Base-by-base conservation (phyloP, 1,139 yeast species). In the Geotrichum bryndzae region DNA sequence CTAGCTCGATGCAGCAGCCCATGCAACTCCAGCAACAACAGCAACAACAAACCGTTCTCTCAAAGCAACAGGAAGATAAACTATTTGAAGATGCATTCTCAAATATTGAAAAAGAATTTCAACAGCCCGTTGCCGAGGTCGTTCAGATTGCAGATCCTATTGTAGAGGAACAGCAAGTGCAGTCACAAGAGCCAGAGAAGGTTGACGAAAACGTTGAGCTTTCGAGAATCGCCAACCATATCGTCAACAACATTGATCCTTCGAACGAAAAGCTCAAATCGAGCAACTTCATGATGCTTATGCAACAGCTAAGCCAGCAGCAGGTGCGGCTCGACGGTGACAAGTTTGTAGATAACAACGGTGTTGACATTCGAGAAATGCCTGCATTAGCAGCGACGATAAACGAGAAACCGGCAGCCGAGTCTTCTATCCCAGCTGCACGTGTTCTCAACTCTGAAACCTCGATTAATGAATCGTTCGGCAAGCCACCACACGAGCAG, bases 251-350 rank as follows among this genome's bases (percentile, higher is more conserved):
- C n/a, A 68, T 73, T 48, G 66, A 62, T 18, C 63, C 63, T 31
- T 62, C 65, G n/a, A 64, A 71, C 18, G 68, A 69, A 50, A 77
- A 77, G 63, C 73, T 77, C 64, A 67, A 70, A 60, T 69, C 71
- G 57, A 74, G 78, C 54, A 70, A 74, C 50, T 77, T 77, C 64
- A 69, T 77, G 71, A 68, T 71, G n/a, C 68, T 77, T 51, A 77
- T 77, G 80, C 70, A 70, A 50, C 71, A 74, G 59, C 68, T 77
- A 18, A 68, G 76, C 31, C 70, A 71, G 52, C 68, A 68, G 54
- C 68, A 72, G 56, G 74, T 73, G 22, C 66, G 66, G 13, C 66
- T 77, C 10, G 70, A 71, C 31, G 74, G 73, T 11, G 70, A 72
- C 48, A 69, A 72, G 61, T 70, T 77, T 66, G 77, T 77, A 8